A percentile compares a stretch with the other conserved stretches of the same genome.
phyloP scores from a whole-genome alignment of 352 stramenopile species.

The Phytophthora megakarya region DNA sequence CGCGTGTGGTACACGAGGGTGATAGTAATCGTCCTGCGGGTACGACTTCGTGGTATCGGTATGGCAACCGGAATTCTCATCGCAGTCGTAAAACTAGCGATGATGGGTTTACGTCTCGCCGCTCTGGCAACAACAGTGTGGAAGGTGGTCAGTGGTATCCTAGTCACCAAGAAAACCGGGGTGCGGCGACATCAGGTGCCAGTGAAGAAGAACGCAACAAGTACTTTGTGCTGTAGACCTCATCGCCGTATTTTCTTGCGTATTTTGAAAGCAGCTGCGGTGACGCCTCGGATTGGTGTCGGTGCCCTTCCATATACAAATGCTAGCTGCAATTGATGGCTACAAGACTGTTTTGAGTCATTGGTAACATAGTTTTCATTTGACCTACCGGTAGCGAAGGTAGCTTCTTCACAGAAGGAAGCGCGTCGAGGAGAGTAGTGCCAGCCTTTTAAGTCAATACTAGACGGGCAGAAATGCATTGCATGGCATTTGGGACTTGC shows the following conservation, averaged over 20 bases:
- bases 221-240: conserved; percentile 83
- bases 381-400: conserved; percentile 14
- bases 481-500: conserved; percentile 26
- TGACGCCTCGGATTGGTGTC: conserved; percentile 19
- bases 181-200: conserved; percentile 43
- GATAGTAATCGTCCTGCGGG: conserved; percentile 46
- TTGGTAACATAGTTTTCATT: conserved; percentile 24
- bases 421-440: conserved; percentile 12
- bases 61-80: conserved; percentile 71
- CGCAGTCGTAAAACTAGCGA: conserved; percentile 72
- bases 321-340: conserved; percentile 26
- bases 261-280: conserved; percentile 23
- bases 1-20: conserved; percentile 67
- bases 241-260: conserved; percentile 24
- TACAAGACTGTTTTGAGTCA: conserved; percentile 21
- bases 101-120: conserved; percentile 46
- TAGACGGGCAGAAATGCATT: conserved; percentile 22
- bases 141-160: conserved; percentile 52
- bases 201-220: conserved; percentile 81
- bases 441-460: not conserved
- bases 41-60: conserved; percentile 76
- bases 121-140: conserved; percentile 73
- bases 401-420: conserved; percentile 8
- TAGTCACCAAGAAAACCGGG: conserved; percentile 42
- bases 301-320: conserved; percentile 29